These are phyloP conservation scores for Phanerodontia chrysosporium DNA, from an alignment of 768 basidiomycete species.

Conservation along the genomic window DNA sequence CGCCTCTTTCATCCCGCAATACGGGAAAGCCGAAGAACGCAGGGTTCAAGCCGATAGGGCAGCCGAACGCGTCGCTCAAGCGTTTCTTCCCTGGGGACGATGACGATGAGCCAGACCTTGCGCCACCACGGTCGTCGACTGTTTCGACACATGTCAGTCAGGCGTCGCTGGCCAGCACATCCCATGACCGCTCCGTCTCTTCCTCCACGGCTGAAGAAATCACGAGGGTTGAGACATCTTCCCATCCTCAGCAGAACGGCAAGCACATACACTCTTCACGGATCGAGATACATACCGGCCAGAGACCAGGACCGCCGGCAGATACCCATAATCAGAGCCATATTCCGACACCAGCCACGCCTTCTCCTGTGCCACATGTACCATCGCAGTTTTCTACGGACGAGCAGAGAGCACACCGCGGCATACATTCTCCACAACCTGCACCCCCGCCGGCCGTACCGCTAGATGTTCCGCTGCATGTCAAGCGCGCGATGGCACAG, in stretches of 20 bases:
- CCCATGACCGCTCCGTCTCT: constrained; percentile 9
- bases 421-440: not conserved
- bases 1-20: not conserved
- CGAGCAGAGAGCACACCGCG: not conserved
- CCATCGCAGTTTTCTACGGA: not conserved
- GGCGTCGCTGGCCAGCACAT: not conserved
- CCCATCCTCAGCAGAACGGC: not conserved
- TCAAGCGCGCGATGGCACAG: not conserved
- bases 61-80: constrained; percentile 54
- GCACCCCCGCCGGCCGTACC: not conserved
- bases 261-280: not conserved
- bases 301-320: not conserved
- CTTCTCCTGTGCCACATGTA: not conserved
- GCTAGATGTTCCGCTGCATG: not conserved
- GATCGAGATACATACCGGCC: not conserved
- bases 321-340: not conserved
- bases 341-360: not conserved
- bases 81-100: constrained; percentile 80
- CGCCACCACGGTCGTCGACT: constrained; percentile 3
- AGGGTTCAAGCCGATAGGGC: constrained; percentile 67
- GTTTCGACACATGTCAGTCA: not conserved
- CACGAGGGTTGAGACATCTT: not conserved
- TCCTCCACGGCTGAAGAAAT: not conserved
- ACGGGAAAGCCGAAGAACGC: constrained; percentile 13
- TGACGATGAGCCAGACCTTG: constrained; percentile 48